Evolutionary conservation across 2,329 filamentous ascomycete genomes (phyloP), one percentile per base, ranked within the genome.

Genomic region (Ophiostoma sp.): DNA sequence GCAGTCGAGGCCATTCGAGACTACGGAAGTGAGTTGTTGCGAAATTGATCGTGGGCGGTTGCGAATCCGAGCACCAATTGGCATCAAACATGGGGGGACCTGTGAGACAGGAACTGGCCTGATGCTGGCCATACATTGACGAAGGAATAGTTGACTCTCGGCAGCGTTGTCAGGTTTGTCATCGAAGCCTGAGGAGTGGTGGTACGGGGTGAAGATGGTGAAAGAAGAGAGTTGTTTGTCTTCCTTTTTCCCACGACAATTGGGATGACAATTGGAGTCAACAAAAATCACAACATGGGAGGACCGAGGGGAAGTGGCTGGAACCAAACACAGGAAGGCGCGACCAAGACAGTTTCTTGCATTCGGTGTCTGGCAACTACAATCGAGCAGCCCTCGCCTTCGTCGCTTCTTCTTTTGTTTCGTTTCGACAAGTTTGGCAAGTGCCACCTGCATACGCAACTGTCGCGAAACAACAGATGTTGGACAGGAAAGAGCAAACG

Each of bases 401-500:
- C 55, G 50, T 70, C 3, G 28, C 50, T 22, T 42, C 36, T 12
- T 42, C 19, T 42, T 42, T 59, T 59, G 15, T 48, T 45, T 70
- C 33, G 6, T 36, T 36, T 15, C 36, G 36, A 36, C 57, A 61
- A 9, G 15, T 31, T 48, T 66, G 39, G 63, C 39, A 66, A 66
- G 63, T 66, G 39, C n/a, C 22, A 66, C 63, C 22, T 15, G 33
- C 59, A 64, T 25, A 39, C 3, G 59, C 33, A 64, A 42, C 33
- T 64, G 59, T n/a, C 19, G 33, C 22, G 33, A 33, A 25, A 36
- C n/a, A 64, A 42, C 28, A 33, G 59, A 64, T 17, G 33, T 22
- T 39, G 59, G 33, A 25, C 39, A 28, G 63, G 63, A 66, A 66
- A 31, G 63, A 66, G 63, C 63, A 66, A 66, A 66, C 63, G 22